These are phyloP conservation scores for Litchi chinensis DNA, from an alignment of 345 rosid genomes.

Conservation along the genomic window DNA sequence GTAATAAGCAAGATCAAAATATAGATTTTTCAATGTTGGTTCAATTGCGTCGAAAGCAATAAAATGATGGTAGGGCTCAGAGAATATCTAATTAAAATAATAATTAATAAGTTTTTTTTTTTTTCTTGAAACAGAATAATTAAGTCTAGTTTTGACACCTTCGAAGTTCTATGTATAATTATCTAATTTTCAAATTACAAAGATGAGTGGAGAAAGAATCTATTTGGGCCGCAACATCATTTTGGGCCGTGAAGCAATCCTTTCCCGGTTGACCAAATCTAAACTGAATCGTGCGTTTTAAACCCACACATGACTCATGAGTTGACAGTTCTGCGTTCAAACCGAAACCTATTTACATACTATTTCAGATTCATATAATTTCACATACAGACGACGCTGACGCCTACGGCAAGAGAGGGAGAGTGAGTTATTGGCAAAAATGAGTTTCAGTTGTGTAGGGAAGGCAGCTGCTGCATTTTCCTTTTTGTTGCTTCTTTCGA, in stretches of 20 bases:
- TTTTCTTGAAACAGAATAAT: too few relatives aligned
- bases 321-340: background rate
- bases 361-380: background rate
- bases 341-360: background rate
- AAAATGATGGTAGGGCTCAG: too few relatives aligned
- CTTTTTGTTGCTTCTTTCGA: conserved; percentile 31
- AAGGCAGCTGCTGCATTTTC: conserved; percentile 34
- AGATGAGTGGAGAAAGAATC: too few relatives aligned
- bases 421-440: conserved; percentile 6
- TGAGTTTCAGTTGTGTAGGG: conserved; percentile 32
- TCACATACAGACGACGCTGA: background rate
- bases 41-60: too few relatives aligned
- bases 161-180: too few relatives aligned
- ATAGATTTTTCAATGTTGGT: too few relatives aligned
- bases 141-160: too few relatives aligned
- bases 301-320: background rate
- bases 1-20: too few relatives aligned
- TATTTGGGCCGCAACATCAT: too few relatives aligned
- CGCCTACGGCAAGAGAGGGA: background rate
- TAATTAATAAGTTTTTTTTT: too few relatives aligned
- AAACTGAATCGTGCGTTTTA: background rate
- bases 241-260: background rate
- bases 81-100: too few relatives aligned
- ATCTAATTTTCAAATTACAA: too few relatives aligned
- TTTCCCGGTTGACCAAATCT: background rate